These are phyloP conservation scores for Luzula sylvatica DNA, from an alignment of 176 grass and related monocot genomes.

Conservation along the genomic window DNA sequence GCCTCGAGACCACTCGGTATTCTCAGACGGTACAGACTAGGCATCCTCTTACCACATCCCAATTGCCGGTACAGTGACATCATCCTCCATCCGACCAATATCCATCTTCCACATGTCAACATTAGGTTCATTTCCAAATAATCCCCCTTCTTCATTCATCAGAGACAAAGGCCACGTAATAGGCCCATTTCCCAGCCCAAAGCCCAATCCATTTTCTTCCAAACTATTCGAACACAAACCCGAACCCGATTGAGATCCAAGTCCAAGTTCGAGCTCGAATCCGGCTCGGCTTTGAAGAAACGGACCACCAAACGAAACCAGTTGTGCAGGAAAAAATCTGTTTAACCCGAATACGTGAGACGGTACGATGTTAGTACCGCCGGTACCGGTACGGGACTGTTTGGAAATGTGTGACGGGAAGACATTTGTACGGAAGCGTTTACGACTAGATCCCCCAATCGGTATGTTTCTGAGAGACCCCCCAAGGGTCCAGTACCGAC, in stretches of 20 bases:
- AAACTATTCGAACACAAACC: constrained; percentile 9
- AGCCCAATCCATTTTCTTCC: constrained; percentile 25
- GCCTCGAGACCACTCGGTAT: background rate
- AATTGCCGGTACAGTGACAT: background rate
- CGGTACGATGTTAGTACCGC: constrained; percentile 12
- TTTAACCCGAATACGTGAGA: constrained; percentile 12
- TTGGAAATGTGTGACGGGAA: background rate
- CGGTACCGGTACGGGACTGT: background rate
- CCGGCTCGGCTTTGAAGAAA: constrained; percentile 39
- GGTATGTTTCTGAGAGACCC: constrained; percentile 91
- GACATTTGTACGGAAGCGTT: constrained; percentile 46
- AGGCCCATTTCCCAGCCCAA: constrained; percentile 15
- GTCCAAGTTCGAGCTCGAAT: constrained; percentile 55
- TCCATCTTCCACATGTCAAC: constrained; percentile 29
- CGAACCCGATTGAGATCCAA: background rate
- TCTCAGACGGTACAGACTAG: constrained; percentile 8
- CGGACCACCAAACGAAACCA: constrained; percentile 43
- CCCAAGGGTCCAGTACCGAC: constrained; percentile 94
- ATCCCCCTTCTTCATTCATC: constrained; percentile 17
- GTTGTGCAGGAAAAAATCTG: constrained; percentile 35
- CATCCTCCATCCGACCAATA: background rate
- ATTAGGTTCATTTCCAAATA: background rate
- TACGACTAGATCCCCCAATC: constrained; percentile 83
- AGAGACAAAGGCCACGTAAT: constrained; percentile 16
- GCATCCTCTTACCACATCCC: constrained; percentile 52